Conservation (phyloP, 2,329 filamentous ascomycete genomes). For the Aspergillus alliaceus region DNA sequence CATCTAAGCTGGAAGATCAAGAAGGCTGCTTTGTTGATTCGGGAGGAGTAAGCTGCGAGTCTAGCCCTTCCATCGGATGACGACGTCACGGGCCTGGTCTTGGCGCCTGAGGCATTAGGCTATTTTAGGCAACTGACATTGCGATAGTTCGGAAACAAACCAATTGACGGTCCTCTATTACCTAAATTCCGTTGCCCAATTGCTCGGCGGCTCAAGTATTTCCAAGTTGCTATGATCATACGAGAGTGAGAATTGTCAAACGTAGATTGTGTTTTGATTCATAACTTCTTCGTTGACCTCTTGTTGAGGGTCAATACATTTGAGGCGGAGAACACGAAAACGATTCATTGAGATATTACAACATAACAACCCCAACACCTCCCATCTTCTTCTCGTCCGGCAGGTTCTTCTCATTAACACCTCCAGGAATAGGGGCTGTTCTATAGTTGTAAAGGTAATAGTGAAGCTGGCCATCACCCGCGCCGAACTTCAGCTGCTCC, state of each 20-base stretch:
- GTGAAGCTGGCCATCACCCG: slow-evolving; percentile 90
- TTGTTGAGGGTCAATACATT: neutral
- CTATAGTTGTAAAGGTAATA: slow-evolving; percentile 99
- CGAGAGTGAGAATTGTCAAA: neutral
- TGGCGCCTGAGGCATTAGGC: slow-evolving; percentile 16
- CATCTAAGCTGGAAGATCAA: neutral
- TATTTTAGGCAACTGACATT: neutral
- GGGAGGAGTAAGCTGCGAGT: neutral
- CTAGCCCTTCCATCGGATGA: neutral
- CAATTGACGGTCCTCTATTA: neutral
- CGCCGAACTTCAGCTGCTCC: slow-evolving; percentile 89
- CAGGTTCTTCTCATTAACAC: slow-evolving; percentile 75
- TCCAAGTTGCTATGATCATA: too few species aligned
- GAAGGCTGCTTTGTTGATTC: slow-evolving; percentile 1
- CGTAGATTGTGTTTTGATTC: neutral
- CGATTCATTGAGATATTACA: slow-evolving; percentile 48
- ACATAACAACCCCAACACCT: slow-evolving; percentile 86
- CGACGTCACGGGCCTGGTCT: slow-evolving; percentile 19
- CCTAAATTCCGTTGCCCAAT: neutral
- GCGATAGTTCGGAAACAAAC: neutral
- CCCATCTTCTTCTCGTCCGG: slow-evolving; percentile 77
- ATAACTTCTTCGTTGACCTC: neutral
- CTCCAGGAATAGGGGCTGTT: slow-evolving; percentile 78
- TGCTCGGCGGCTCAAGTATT: too few species aligned
- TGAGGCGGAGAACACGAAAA: neutral